Percentiles rank a stretch among this genome's conserved stretches.
Conservation (phyloP, 129 eudicot species). For the Dittrichia graveolens region DNA sequence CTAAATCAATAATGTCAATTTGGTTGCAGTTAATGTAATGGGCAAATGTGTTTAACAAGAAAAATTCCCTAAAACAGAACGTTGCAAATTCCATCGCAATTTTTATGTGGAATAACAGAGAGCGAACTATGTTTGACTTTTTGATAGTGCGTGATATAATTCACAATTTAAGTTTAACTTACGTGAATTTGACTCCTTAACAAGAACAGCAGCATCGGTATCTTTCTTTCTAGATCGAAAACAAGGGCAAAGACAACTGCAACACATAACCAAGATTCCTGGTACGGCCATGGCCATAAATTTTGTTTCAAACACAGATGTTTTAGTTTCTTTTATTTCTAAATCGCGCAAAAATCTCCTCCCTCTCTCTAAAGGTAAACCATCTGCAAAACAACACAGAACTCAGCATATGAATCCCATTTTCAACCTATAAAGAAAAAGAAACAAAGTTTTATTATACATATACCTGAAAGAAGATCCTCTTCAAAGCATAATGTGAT, state of each 20-base stretch:
- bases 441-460: neutral
- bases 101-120: too few species aligned
- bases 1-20: neutral
- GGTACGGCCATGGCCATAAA: slow-evolving; percentile 53
- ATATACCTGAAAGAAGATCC: slow-evolving; percentile 52
- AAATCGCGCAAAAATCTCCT: slow-evolving; percentile 56
- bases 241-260: slow-evolving; percentile 68
- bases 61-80: neutral
- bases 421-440: neutral
- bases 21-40: neutral
- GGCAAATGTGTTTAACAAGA: neutral
- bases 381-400: slow-evolving; percentile 44
- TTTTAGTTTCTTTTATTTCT: slow-evolving; percentile 41
- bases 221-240: slow-evolving; percentile 54
- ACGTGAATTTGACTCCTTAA: slow-evolving; percentile 57
- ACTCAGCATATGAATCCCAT: slow-evolving; percentile 5
- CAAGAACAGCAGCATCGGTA: slow-evolving; percentile 45
- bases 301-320: slow-evolving; percentile 42
- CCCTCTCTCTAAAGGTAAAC: slow-evolving; percentile 36
- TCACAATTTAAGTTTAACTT: slow-evolving; percentile 34
- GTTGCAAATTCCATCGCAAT: neutral
- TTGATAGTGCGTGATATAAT: neutral
- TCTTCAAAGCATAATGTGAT: slow-evolving; percentile 37
- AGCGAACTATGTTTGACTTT: neutral
- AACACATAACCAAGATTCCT: slow-evolving; percentile 53